Evolutionary conservation across 768 basidiomycete genomes (phyloP), one percentile per base, ranked within the genome.

Genomic region (Multifurca ochricompacta): DNA sequence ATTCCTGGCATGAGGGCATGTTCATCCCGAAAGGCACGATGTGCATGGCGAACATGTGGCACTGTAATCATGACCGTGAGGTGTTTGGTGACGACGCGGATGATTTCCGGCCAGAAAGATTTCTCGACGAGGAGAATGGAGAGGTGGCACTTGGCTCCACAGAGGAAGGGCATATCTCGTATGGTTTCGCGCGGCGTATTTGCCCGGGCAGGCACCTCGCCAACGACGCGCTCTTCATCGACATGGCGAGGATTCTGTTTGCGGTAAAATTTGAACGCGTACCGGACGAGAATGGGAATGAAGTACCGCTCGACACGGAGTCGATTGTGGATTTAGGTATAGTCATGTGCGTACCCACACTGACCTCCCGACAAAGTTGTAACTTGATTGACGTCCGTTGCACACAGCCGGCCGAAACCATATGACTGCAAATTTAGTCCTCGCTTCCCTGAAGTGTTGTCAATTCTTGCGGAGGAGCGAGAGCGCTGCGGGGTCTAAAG

Each of bases 1-100:
- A 70, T 31, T 67, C 68, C 27, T 51, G 51, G 42, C 44, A 52
- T 16, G 18, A 40, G n/a, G 51, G 25, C 23, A 34, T 54, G 43
- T 56, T 63, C 48, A 70, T 74, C 14, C 71, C 72, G 1, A 67
- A 63, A 30, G 71, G 69, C 9, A 66, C 70, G 2, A 62, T 68
- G 1, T 60, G 71, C 23, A 53, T 70, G 21, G 59, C 62, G 10
- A 70, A 70, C 41, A 14, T 44, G n/a, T 55, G 60, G 50, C 35
- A 35, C 6, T 34, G 48, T 19, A 51, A 51, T 34, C 30, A 51
- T 6, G 35, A 53, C 43, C 36, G 43, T 18, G 30, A 42, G 25
- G 13, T 54, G 4, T 63, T 50, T 32, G 58, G 53, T 14, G 41
- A 48, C 6, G 58, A 63, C 39, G 54, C 54, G 8, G 44, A 55